Evolutionary conservation across 2,329 filamentous ascomycete species (phyloP).

Genomic region (Trichoderma arundinaceum): DNA sequence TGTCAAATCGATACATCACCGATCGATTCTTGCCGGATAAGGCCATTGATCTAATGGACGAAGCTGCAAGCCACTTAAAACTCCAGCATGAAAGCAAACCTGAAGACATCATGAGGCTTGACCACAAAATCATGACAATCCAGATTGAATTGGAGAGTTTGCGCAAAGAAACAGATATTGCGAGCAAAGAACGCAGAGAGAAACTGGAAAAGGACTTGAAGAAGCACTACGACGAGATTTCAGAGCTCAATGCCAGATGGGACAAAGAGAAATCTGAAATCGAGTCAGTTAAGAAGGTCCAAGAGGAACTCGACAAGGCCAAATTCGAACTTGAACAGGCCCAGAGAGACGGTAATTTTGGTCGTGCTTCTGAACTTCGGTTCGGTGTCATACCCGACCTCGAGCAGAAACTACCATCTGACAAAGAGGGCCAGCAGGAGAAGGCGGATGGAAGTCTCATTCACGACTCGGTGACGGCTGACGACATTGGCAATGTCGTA

Average conservation of each 20-base stretch:
- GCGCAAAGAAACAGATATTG: slow-evolving; percentile 89
- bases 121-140: slow-evolving; percentile 95
- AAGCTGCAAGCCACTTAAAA: slow-evolving; percentile 87
- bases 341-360: slow-evolving; percentile 87
- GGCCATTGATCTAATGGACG: slow-evolving; percentile 95
- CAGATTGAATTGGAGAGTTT: slow-evolving; percentile 96
- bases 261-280: slow-evolving; percentile 88
- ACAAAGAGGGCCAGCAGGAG: slow-evolving; percentile 57
- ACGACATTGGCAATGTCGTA: slow-evolving; percentile 93
- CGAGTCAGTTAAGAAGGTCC: slow-evolving; percentile 82
- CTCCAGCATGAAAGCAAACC: slow-evolving; percentile 97
- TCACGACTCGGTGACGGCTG: slow-evolving; percentile 92
- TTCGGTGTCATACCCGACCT: slow-evolving; percentile 86
- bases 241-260: slow-evolving; percentile 81
- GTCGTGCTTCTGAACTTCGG: slow-evolving; percentile 83
- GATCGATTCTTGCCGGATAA: slow-evolving; percentile 96
- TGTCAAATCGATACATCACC: slow-evolving; percentile 95
- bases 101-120: slow-evolving; percentile 88
- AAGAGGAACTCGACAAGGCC: slow-evolving; percentile 86
- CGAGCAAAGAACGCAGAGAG: slow-evolving; percentile 84
- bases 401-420: slow-evolving; percentile 78
- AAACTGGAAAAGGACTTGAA: slow-evolving; percentile 81
- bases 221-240: slow-evolving; percentile 75
- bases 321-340: slow-evolving; percentile 85
- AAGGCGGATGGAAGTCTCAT: slow-evolving; percentile 65